phyloP scores from a whole-genome alignment of 345 rosid genomes.

The Theobroma cacao region DNA sequence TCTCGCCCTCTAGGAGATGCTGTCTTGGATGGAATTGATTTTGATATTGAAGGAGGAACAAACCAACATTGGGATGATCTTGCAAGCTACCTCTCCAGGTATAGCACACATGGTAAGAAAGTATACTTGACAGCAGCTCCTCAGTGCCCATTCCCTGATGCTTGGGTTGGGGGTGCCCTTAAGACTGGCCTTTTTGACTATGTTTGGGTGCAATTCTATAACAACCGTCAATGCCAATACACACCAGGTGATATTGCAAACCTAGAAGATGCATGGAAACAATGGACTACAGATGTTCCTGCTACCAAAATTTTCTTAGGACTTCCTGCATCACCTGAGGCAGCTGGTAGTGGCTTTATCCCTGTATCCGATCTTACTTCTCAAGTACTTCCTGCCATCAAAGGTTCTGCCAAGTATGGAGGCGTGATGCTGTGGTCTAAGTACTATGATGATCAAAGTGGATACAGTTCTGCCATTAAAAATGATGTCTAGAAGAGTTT shows the following conservation, averaged over 20 bases:
- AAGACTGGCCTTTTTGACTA: conserved; percentile 9
- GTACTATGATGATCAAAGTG: conserved; percentile 5
- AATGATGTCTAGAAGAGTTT: background rate
- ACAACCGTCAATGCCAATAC: conserved; percentile 14
- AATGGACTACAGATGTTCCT: conserved; percentile 2
- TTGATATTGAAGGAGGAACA: conserved; percentile 16
- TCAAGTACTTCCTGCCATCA: conserved; percentile 6
- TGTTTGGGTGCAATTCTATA: conserved; percentile 7
- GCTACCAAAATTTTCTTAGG: conserved; percentile 5
- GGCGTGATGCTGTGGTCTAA: conserved; percentile 11
- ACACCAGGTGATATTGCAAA: background rate
- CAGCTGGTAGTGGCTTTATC: conserved; percentile 2
- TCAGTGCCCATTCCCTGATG: conserved; percentile 12
- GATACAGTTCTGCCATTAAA: conserved; percentile 8
- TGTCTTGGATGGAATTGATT: conserved; percentile 9
- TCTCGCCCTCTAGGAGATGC: conserved; percentile 10
- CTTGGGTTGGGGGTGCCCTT: conserved; percentile 8
- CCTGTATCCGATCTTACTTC: conserved; percentile 1
- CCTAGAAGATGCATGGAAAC: conserved; percentile 11
- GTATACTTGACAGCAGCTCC: conserved; percentile 12
- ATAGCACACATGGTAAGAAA: background rate
- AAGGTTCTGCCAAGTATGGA: conserved; percentile 10
- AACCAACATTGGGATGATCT: conserved; percentile 11
- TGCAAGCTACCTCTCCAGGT: conserved; percentile 7
- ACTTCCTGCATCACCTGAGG: conserved; percentile 5